Base-by-base conservation (phyloP, 345 rosid genomes). In the Populus nigra region DNA sequence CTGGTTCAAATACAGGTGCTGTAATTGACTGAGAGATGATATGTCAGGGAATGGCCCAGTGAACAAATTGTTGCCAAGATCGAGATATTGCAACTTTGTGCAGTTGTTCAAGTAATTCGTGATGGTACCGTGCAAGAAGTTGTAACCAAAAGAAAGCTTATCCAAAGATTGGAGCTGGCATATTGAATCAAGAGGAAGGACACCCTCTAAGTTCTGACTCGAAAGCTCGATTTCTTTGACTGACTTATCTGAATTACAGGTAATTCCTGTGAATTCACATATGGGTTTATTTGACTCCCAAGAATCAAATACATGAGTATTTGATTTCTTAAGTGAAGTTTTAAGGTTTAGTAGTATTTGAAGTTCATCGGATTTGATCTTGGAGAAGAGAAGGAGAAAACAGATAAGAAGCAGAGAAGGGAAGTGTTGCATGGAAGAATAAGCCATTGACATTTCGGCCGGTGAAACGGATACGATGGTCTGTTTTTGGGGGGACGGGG, bases 181-280 rank as follows among this genome's bases (percentile, higher is more conserved):
- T 7, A 92, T 67, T 0, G 87, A 88, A 75, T 77, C 84, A 18
- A 93, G 78, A 12, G 91, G 90, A 35, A 93, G 81, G 31, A 45
- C 47, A 25, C 99, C 98, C 0, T 73, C 23, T 71, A 92, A 79
- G 22, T 73, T 74, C 23, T 13, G 86, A 25, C 41, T 80, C 0
- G 98, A 89, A 77, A 94, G 98, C 71, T 93, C 92, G 62, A 94
- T 87, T 76, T 87, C 93, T 23, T 76, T 80, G 25, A 94, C 95
- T 15, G 78, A 88, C 27, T 84, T 77, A 1, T n/a, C 61, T 2
- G 79, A 62, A 68, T 86, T 74, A 71, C 98, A 93, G 38, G 90
- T 82, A 82, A 94, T 73, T 78, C 98, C 98, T 7, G 80, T 8
- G 87, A 94, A 94, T 10, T 49, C 25, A 78, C 95, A 94, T 0